A percentile compares a stretch with the other conserved stretches of the same genome.
Conservation (phyloP, 371 early-diverging fungal genomes). For the Rhizopus stolonifer region DNA sequence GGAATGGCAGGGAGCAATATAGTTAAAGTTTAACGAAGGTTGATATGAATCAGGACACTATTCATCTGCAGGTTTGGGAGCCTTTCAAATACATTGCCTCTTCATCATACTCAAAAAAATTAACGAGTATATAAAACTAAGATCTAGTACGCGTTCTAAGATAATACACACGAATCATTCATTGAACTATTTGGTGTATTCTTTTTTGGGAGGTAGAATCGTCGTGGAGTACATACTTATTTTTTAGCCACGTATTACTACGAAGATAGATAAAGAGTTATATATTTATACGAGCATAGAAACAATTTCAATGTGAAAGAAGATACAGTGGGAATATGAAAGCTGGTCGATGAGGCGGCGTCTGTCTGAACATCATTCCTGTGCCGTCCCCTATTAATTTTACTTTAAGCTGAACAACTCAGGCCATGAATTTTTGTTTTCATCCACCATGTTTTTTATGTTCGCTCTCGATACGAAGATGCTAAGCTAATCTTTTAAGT, state of each 20-base stretch:
- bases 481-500: background rate
- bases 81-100: too few species aligned
- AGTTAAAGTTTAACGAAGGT: slow-evolving; percentile 3
- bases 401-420: slow-evolving; percentile 1
- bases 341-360: background rate
- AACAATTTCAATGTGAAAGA: slow-evolving; percentile 6
- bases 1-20: slow-evolving; percentile 10
- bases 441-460: background rate
- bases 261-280: slow-evolving; percentile 5
- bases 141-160: slow-evolving; percentile 11
- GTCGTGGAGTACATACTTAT: slow-evolving; percentile 8
- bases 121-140: slow-evolving; percentile 4
- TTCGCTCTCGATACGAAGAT: too few species aligned
- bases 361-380: slow-evolving; percentile 10
- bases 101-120: too few species aligned
- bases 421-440: slow-evolving; percentile 6
- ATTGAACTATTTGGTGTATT: slow-evolving; percentile 8
- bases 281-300: slow-evolving; percentile 1
- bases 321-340: slow-evolving; percentile 4
- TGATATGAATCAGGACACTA: slow-evolving; percentile 7
- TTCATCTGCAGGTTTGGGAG: background rate
- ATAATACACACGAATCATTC: slow-evolving; percentile 7
- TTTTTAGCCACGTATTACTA: too few species aligned
- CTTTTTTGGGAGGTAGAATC: slow-evolving; percentile 7
- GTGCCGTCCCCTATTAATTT: slow-evolving; percentile 1